Base-by-base conservation (phyloP, 2,329 filamentous ascomycete genomes). In the Nemania sp. region DNA sequence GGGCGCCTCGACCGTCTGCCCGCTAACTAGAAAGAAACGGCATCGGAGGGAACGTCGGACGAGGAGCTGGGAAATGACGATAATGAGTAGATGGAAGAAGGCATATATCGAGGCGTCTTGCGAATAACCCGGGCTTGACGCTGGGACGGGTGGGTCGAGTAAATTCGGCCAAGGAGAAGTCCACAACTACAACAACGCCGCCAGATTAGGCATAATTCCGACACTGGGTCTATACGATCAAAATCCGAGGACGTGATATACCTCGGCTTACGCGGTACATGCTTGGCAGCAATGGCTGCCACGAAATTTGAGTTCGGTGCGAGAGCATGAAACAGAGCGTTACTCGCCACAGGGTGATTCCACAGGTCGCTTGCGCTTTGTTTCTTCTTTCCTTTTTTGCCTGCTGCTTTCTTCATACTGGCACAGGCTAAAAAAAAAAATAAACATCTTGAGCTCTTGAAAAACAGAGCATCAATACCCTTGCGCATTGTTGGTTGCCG, bases 1-100 rank as follows among this genome's bases (percentile, higher is more conserved):
- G 92, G 90, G 43, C 90, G 90, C 73, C 85, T 93, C 79, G 88
- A 88, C 51, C 91, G 89, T 72, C 86, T 97, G 62, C 93, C 93
- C 58, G 73, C 82, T 66, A 86, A 80, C 73, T 87, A 86, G 72
- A 54, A 29, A 22, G 45, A 13, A 51, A 61, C n/a, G 47, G 41
- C 24, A 49, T 27, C 29, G 22, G n/a, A 53, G 29, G n/a, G 22
- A 6, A n/a, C 22, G 18, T 8, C 20, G 47, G 22, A 27, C 15
- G 22, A 27, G 47, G 22, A 49, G n/a, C n/a, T 24, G n/a, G 7
- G 13, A 24, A 24, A 27, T 27, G 11, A 5, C 8, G 47, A 26
- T 10, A 13, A 43, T 20, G 43, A 45, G 20, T 26, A 32, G 26
- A n/a, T n/a, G n/a, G 18, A 26, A 20, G 22, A 26, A 18, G 29